Conservation (phyloP, 140 eudicot species). For the Artemisia princeps region DNA sequence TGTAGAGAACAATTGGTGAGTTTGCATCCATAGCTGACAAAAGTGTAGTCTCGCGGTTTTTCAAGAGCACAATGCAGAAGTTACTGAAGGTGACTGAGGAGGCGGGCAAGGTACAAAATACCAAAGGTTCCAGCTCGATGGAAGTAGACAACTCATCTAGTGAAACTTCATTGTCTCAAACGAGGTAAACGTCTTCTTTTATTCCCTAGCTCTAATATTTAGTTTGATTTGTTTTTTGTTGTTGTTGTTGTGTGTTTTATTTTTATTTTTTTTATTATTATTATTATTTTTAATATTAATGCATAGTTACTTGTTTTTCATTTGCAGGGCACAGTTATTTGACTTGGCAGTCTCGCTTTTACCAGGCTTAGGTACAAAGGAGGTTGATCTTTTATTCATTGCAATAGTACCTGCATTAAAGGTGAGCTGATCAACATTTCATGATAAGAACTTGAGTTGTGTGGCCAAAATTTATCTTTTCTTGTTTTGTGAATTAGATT, state of each 20-base stretch:
- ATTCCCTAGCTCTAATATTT: not conserved
- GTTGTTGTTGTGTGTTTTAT: too few species aligned
- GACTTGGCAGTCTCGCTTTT: conserved; percentile 80
- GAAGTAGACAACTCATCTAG: conserved; percentile 54
- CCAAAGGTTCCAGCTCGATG: conserved; percentile 46
- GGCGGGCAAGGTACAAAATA: conserved; percentile 35
- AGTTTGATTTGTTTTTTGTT: not conserved
- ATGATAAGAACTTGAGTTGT: not conserved
- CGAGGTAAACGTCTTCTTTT: conserved; percentile 37
- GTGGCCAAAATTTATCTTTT: not conserved
- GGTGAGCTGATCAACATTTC: conserved; percentile 35
- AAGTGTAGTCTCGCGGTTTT: conserved; percentile 47
- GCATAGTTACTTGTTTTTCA: not conserved
- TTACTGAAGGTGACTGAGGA: conserved; percentile 60
- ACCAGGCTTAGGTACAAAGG: conserved; percentile 75
- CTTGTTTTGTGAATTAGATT: conserved; percentile 8
- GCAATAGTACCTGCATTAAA: conserved; percentile 64
- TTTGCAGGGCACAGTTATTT: conserved; percentile 57
- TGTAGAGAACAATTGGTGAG: conserved; percentile 65
- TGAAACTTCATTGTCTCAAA: conserved; percentile 40
- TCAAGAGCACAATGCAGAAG: conserved; percentile 53
- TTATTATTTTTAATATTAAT: not conserved
- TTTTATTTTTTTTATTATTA: too few species aligned
- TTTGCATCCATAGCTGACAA: conserved; percentile 73
- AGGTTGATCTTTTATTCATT: conserved; percentile 57